Base-by-base conservation (phyloP, 352 stramenopile genomes). In the Pythium coloratum region DNA sequence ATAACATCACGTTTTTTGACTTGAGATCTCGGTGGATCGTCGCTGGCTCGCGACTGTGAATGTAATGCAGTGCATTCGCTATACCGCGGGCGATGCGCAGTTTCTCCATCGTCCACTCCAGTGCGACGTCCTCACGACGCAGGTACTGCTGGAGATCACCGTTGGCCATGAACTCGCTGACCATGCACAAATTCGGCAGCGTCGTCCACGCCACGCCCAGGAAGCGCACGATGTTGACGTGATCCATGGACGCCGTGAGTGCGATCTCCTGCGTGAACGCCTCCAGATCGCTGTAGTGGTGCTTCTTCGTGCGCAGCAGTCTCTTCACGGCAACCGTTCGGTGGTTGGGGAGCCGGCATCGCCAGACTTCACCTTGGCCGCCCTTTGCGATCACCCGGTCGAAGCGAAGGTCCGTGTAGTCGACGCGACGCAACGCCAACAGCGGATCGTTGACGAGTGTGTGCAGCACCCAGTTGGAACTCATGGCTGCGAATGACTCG, bases 1-100 rank as follows among this genome's bases (percentile, higher is more conserved):
- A 76, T 0, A 86, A 59, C 28, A 86, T 62, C 12, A 91, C 75
- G 64, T 83, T 84, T 40, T 73, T 82, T 88, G 20, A 24, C 20
- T 24, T 24, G 20, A 24, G 20, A 24, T 24, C 20, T 24, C 20
- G 20, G 20, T 24, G 78, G 18, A 86, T 69, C 24, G 81, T 70
- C 0, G 32, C n/a, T 2, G 69, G 71, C 14, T 59, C 26, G 6
- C 62, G 61, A 7, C 62, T 54, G 49, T 88, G 80, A 3, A 88
- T 36, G 36, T 81, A 86, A n/a, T 33, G 63, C 24, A 86, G 55
- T 13, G 71, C 80, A 33, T 63, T 70, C 10, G 69, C 64, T 28
- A 88, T 74, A 18, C 72, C 77, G 26, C 76, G 24, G 6, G 79
- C 73, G 54, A 88, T 74, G 46, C 64, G 64, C 46, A 82, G 69